phyloP scores from a whole-genome alignment of 768 basidiomycete genomes.

The Serendipita vermifera region DNA sequence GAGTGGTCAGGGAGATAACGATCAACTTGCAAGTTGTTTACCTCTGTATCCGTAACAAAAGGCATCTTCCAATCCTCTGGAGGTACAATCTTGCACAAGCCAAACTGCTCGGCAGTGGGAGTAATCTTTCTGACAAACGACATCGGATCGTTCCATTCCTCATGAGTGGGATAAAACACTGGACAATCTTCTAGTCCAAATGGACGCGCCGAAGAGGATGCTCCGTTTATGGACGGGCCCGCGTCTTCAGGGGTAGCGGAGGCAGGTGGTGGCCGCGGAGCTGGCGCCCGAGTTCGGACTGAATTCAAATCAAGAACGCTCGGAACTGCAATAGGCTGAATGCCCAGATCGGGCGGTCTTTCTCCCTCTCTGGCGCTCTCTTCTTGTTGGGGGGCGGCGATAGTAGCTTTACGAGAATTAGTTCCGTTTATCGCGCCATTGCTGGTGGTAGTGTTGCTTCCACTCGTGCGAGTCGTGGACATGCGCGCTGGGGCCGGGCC shows the following conservation, averaged over 20 bases:
- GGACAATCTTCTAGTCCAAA: constrained; percentile 87
- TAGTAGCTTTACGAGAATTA: not conserved
- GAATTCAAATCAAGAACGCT: constrained; percentile 4
- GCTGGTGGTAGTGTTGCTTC: not conserved
- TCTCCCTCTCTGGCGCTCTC: constrained; percentile 4
- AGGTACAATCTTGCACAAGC: constrained; percentile 94
- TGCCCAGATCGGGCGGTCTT: not conserved
- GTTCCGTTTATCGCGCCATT: too few relatives aligned
- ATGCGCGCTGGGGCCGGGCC: constrained; percentile 9
- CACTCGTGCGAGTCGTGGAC: not conserved
- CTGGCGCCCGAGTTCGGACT: constrained; percentile 11
- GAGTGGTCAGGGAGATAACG: constrained; percentile 8
- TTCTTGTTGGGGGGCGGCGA: not conserved
- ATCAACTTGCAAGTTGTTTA: constrained; percentile 26
- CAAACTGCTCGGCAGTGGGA: constrained; percentile 55
- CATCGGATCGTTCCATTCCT: constrained; percentile 92
- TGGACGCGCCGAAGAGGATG: constrained; percentile 31
- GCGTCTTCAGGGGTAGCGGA: not conserved
- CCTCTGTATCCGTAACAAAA: constrained; percentile 89
- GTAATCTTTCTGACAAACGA: constrained; percentile 77
- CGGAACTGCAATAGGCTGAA: not conserved
- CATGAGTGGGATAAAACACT: constrained; percentile 72
- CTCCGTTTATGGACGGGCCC: not conserved
- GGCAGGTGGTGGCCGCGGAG: constrained; percentile 14
- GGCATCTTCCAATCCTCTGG: constrained; percentile 92